These are phyloP conservation scores for Dipodascus geniculatus DNA, from an alignment of 805 yeast species.

Conservation along the genomic window DNA sequence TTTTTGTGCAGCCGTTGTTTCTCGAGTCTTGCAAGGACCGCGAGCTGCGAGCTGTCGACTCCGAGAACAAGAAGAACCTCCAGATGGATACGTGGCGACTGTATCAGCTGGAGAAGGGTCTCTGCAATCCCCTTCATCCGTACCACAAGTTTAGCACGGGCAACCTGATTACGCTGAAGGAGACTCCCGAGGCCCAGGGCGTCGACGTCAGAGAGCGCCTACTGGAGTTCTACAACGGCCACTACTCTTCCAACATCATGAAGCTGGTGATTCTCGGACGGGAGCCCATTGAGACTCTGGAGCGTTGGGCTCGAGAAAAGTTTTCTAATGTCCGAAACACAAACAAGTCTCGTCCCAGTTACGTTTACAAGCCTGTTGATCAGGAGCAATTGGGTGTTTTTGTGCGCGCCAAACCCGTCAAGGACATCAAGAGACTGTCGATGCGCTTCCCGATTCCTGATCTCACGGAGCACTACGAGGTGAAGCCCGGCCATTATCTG, in stretches of 20 bases:
- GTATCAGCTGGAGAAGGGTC: slow-evolving; percentile 68
- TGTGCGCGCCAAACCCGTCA: slow-evolving; percentile 67
- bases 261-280: slow-evolving; percentile 75
- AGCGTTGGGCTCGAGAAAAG: slow-evolving; percentile 54
- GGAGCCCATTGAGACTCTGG: slow-evolving; percentile 60
- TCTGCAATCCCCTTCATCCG: slow-evolving; percentile 69
- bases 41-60: slow-evolving; percentile 89
- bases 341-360: slow-evolving; percentile 28
- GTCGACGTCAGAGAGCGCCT: slow-evolving; percentile 73
- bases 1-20: slow-evolving; percentile 79
- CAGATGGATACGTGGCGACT: slow-evolving; percentile 86
- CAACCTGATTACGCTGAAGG: slow-evolving; percentile 61
- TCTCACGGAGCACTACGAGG: slow-evolving; percentile 51
- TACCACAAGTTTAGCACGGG: slow-evolving; percentile 87
- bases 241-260: slow-evolving; percentile 84
- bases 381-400: slow-evolving; percentile 39
- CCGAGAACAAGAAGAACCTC: slow-evolving; percentile 88
- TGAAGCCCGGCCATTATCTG: slow-evolving; percentile 57
- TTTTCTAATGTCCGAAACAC: slow-evolving; percentile 54
- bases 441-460: slow-evolving; percentile 68
- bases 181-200: slow-evolving; percentile 46
- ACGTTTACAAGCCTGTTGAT: slow-evolving; percentile 38
- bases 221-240: slow-evolving; percentile 55
- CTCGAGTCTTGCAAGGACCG: slow-evolving; percentile 66
- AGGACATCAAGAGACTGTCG: slow-evolving; percentile 60